Base-by-base conservation (phyloP, 768 basidiomycete species). In the Xanthoconium stramineum region DNA sequence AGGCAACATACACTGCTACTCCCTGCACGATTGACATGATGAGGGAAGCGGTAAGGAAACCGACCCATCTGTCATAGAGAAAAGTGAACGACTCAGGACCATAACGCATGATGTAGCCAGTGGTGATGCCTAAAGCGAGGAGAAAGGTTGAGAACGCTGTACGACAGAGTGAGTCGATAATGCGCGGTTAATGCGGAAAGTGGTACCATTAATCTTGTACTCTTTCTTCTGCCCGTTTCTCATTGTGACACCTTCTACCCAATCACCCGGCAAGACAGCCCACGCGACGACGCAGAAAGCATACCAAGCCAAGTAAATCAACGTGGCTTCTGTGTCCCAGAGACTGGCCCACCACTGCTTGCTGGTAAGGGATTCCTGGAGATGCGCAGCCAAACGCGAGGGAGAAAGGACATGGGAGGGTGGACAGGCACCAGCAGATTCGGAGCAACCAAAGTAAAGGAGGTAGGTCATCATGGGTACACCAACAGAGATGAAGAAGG, bases 201-300 rank as follows among this genome's bases (percentile, higher is more conserved):
- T 71, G 80, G 63, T 66, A 94, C 95, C 95, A 75, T 99, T 98
- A 57, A 97, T 93, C 76, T 91, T 98, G 79, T 99, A 99, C 57
- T 79, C 73, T 69, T 89, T 86, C 66, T 80, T 86, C 52, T 76
- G 78, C 0, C 95, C 95, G 40, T 84, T 86, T 45, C 97, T 80
- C 63, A 96, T 71, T 9, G 77, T 75, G 28, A 76, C 81, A 24
- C 93, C 93, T 46, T 88, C 76, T 6, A 93, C 77, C 75, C 78
- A 77, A 56, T 91, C 86, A 5, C 84, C 84, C 1, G 85, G 97
- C 13, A 98, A 74, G 47, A 93, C 64, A 6, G 75, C 78, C 94
- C 95, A 98, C 3, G 90, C 80, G 3, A 83, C 72, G 47, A 98
- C 81, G 61, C 84, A 88, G 71, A 88, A 98, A n/a, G 82, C 75